These are phyloP conservation scores for Tulasnella sp. DNA, from an alignment of 768 basidiomycete genomes.

Conservation along the genomic window DNA sequence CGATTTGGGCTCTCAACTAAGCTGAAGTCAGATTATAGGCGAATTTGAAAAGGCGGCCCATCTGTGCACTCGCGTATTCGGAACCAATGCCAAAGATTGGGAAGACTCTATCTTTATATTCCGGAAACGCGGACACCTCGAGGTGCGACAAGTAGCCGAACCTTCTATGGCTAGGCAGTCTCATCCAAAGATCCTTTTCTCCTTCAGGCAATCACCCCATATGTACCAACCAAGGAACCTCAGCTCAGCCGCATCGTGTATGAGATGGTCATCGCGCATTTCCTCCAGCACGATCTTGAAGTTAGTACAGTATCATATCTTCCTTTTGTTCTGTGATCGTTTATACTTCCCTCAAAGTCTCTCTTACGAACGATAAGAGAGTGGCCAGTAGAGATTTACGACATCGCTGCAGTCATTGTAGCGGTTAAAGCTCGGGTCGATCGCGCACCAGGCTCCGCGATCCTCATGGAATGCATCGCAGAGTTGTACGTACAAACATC, in stretches of 20 bases:
- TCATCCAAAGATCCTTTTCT: not conserved
- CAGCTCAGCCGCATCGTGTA: constrained; percentile 77
- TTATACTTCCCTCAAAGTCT: constrained; percentile 34
- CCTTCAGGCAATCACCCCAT: constrained; percentile 71
- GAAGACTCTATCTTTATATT: constrained; percentile 92
- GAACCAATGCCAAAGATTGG: constrained; percentile 71
- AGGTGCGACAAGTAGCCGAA: constrained; percentile 36
- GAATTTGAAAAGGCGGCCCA: constrained; percentile 70
- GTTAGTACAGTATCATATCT: no score
- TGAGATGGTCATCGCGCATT: constrained; percentile 87
- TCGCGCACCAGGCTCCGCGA: constrained; percentile 37
- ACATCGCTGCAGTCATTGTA: constrained; percentile 75
- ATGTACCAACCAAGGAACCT: constrained; percentile 72
- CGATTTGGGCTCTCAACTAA: not conserved
- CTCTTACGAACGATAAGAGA: constrained; percentile 66
- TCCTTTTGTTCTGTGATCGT: not conserved
- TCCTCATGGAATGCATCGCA: constrained; percentile 90
- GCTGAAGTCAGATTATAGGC: constrained; percentile 28
- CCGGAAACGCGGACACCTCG: constrained; percentile 65
- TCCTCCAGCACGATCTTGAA: constrained; percentile 62
- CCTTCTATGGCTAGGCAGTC: not conserved
- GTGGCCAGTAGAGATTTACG: constrained; percentile 90
- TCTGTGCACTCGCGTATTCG: constrained; percentile 77
- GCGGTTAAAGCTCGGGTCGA: constrained; percentile 78
- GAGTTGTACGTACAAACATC: constrained; percentile 51